These are phyloP conservation scores for Microbotryomycetes sp. DNA, from an alignment of 1,284 basidiomycete species.

Conservation along the genomic window DNA sequence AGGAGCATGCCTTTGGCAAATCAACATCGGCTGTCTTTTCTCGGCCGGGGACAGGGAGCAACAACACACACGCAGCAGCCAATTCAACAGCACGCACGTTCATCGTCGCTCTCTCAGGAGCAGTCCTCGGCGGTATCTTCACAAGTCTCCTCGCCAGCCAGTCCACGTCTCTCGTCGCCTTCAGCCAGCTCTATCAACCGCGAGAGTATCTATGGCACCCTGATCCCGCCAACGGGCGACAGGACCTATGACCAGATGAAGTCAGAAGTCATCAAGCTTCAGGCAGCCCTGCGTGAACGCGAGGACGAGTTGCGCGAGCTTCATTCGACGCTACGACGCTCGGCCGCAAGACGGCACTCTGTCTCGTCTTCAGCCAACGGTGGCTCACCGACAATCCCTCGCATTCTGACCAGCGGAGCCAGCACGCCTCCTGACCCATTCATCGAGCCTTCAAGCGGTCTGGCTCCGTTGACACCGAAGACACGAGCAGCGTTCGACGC, in stretches of 20 bases:
- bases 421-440: conserved; percentile 1
- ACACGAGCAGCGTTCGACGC: conserved; percentile 30
- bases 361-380: conserved; percentile 22
- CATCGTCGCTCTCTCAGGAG: conserved; percentile 91
- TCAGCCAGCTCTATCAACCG: conserved; percentile 18
- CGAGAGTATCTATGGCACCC: conserved; percentile 15
- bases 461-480: conserved; percentile 31
- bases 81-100: conserved; percentile 77
- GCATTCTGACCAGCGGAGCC: background rate
- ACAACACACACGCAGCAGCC: conserved; percentile 55
- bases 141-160: conserved; percentile 38
- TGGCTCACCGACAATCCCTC: conserved; percentile 3
- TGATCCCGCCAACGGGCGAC: conserved; percentile 16
- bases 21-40: conserved; percentile 63
- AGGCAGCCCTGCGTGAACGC: conserved; percentile 74
- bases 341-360: conserved; percentile 52
- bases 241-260: conserved; percentile 60
- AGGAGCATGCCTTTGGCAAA: conserved; percentile 28
- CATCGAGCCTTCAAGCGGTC: conserved; percentile 7
- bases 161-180: conserved; percentile 17
- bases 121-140: conserved; percentile 74
- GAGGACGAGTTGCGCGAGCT: conserved; percentile 66
- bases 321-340: conserved; percentile 49
- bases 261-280: conserved; percentile 83
- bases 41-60: conserved; percentile 55